These are phyloP conservation scores for Coelastrella sp. DNA, from an alignment of 139 green algal genomes.

Conservation along the genomic window DNA sequence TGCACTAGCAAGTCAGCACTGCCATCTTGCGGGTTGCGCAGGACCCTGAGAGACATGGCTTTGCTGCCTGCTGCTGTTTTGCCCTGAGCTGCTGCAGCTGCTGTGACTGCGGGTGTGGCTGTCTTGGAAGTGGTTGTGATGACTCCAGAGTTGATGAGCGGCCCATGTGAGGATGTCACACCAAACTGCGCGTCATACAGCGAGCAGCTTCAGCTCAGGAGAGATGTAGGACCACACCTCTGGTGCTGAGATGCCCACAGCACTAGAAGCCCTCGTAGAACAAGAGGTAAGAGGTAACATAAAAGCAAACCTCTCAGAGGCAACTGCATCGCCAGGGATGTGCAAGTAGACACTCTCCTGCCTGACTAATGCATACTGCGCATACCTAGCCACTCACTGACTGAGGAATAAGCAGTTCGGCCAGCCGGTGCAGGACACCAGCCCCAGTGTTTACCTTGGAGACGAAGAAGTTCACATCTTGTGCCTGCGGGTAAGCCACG, in stretches of 20 bases:
- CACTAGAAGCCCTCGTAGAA: too few species aligned
- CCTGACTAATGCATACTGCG: too few species aligned
- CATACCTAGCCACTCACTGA: too few species aligned
- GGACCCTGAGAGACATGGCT: slow-evolving; percentile 63
- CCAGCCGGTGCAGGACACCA: background rate
- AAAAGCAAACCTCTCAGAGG: too few species aligned
- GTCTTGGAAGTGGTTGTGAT: background rate
- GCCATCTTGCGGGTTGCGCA: slow-evolving; percentile 82
- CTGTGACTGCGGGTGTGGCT: background rate
- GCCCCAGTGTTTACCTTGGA: background rate
- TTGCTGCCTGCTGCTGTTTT: background rate
- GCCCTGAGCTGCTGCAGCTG: background rate
- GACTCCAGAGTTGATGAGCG: slow-evolving; percentile 74
- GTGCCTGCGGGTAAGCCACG: slow-evolving; percentile 66
- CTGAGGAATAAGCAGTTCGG: too few species aligned
- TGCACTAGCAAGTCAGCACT: slow-evolving; percentile 73
- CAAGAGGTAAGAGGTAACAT: too few species aligned
- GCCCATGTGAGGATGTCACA: slow-evolving; percentile 71
- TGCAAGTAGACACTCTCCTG: too few species aligned
- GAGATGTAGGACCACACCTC: too few species aligned
- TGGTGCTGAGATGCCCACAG: too few species aligned
- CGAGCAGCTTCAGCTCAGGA: background rate
- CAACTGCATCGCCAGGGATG: too few species aligned
- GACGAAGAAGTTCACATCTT: slow-evolving; percentile 60
- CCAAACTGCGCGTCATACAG: slow-evolving; percentile 55